Base-by-base conservation (phyloP, 148 eudicot genomes). In the Amaranthus cruentus region DNA sequence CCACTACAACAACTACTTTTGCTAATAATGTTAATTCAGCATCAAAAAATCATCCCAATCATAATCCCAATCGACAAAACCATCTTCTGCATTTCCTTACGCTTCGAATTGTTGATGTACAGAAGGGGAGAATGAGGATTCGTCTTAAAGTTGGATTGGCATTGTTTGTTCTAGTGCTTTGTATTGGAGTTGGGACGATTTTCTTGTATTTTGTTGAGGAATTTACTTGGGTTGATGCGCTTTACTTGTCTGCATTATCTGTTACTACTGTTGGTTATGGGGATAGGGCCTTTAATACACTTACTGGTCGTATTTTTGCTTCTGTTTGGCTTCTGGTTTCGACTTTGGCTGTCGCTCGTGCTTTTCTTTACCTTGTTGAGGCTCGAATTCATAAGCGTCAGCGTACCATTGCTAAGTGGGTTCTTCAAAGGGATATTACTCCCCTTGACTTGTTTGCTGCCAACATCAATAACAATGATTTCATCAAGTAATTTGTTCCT, bases 181-280 rank as follows among this genome's bases (percentile, higher is more conserved):
- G 86, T 60, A 85, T 89, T 4, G 90, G 85, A 50, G 51, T 89
- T 6, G 93, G 90, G 6, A 8, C 79, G 9, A 7, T 80, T 38
- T 78, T 82, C 38, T 66, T 89, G 69, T 75, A 71, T 51, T 76
- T 78, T 12, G 74, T 83, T 2, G 92, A 88, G 83, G 38, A 49
- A 0, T 69, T 89, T 52, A 67, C 70, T 50, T 85, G 81, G 82
- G 69, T 89, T n/a, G 90, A 89, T 75, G 82, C 85, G 5, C 14
- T 85, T 15, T 88, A 85, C 60, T 51, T 88, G 48, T 81, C 91
- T 1, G 92, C 86, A 6, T 78, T 88, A 64, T 88, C 92, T 0
- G 92, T 88, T 7, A 88, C 92, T 6, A 88, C 92, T 1, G 92
- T 88, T 43, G 92, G 92, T 7, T 88, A 88, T 68, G 92, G 92